Percentiles rank a stretch among this genome's conserved stretches.
Conservation (phyloP, 305 asterid species). For the Plantago lanceolata region DNA sequence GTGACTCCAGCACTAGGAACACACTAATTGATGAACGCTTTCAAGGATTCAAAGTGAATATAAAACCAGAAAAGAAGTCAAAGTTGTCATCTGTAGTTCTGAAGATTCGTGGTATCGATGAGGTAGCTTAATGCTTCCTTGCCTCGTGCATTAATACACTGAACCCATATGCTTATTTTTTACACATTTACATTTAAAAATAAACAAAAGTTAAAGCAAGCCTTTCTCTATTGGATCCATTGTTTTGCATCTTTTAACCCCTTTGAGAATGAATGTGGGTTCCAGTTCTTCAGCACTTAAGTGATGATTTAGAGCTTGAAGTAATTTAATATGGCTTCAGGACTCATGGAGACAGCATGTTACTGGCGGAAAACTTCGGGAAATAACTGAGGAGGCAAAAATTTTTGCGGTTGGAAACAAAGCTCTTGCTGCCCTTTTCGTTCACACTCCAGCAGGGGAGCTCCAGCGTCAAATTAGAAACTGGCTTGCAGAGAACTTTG, state of each 20-base stretch:
- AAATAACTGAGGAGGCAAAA: slow-evolving; percentile 97
- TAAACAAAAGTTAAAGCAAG: background rate
- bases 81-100: slow-evolving; percentile 93
- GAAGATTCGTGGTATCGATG: slow-evolving; percentile 98
- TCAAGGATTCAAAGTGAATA: slow-evolving; percentile 86
- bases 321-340: slow-evolving; percentile 39
- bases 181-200: no score
- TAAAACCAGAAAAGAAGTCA: slow-evolving; percentile 91
- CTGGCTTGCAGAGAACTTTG: slow-evolving; percentile 97
- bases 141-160: slow-evolving; percentile 15
- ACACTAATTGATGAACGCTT: slow-evolving; percentile 69
- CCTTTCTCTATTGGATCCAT: slow-evolving; percentile 4
- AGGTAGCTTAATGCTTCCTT: slow-evolving; percentile 47
- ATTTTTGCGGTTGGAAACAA: slow-evolving; percentile 75
- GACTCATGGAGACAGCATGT: slow-evolving; percentile 93
- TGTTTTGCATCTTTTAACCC: background rate
- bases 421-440: slow-evolving; percentile 90
- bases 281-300: slow-evolving; percentile 6
- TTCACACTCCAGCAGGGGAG: slow-evolving; percentile 99
- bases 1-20: slow-evolving; percentile 64
- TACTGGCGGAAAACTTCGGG: slow-evolving; percentile 95
- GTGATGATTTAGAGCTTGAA: slow-evolving; percentile 12
- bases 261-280: no score
- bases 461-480: slow-evolving; percentile 96
- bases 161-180: background rate